Base-by-base conservation (phyloP, 108 stramenopile species). In the Cylindrotheca closterium region DNA sequence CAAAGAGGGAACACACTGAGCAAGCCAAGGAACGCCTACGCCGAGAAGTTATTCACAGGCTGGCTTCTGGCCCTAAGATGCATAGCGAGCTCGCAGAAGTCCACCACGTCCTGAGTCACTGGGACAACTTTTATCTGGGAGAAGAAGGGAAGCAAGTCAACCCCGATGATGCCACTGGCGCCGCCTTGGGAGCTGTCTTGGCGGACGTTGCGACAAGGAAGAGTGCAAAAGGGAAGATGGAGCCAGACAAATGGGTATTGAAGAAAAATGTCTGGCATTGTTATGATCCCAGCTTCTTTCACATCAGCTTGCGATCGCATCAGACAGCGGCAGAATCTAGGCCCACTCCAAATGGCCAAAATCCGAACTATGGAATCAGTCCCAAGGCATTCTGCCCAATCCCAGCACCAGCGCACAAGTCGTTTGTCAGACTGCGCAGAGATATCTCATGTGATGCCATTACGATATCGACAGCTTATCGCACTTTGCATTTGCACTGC, bases 211-310 rank as follows among this genome's bases (percentile, higher is more conserved):
- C 88, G 23, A 71, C 75, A 25, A 71, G 82, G 45, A 84, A 86
- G 60, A 60, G 58, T 10, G 74, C 74, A 45, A 60, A 78, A 42
- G 87, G 81, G 45, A 72, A 75, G 49, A 65, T 75, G 48, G 81
- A 77, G 53, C 84, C 90, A 23, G 85, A 92, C 68, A 79, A 84
- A 53, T 94, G 88, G 88, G 81, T 79, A 58, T 60, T 94, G 42
- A 58, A 70, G 46, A 64, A 74, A 42, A 58, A 51, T 37, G 75
- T 68, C 3, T 94, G 93, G 93, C 75, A 82, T 15, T 74, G 73
- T 25, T 94, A 94, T 55, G 93, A 94, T 70, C 93, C 93, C 8
- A 74, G 85, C 2, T 94, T 91, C 59, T 84, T 70, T 55, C 87
- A 89, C 60, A 81, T 91, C 21, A 80, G 77, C 51, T 58, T 80